These are phyloP conservation scores for Dactylellina parvicollis DNA, from an alignment of 2,329 filamentous ascomycete genomes.

Conservation along the genomic window DNA sequence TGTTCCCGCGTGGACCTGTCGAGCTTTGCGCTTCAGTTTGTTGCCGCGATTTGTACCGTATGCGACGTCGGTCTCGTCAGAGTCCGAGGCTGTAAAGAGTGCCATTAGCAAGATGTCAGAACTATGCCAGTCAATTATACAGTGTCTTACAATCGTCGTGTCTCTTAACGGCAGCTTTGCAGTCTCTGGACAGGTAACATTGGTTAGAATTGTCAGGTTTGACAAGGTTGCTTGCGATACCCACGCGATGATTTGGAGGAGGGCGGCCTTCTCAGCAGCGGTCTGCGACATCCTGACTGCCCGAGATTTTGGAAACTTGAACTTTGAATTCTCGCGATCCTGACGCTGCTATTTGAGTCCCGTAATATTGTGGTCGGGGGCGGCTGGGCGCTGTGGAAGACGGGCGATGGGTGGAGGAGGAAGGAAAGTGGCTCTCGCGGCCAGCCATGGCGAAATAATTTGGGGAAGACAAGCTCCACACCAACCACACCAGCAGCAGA, in stretches of 20 bases:
- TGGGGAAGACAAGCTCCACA: constrained; percentile 18
- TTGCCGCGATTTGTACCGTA: constrained; percentile 78
- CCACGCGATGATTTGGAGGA: constrained; percentile 56
- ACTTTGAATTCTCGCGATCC: background rate
- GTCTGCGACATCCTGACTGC: constrained; percentile 40
- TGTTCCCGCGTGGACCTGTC: constrained; percentile 76
- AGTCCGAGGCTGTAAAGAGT: constrained; percentile 73
- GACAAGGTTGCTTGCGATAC: constrained; percentile 23
- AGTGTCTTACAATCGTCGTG: constrained; percentile 52
- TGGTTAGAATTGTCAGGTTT: constrained; percentile 15
- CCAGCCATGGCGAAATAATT: background rate
- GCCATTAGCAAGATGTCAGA: background rate
- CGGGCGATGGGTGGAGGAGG: constrained; percentile 17
- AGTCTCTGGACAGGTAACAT: constrained; percentile 50
- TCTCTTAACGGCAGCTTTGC: constrained; percentile 57
- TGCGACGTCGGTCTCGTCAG: constrained; percentile 74
- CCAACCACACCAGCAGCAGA: constrained; percentile 15
- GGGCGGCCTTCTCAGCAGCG: constrained; percentile 47
- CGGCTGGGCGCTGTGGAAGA: background rate
- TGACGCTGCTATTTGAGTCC: background rate
- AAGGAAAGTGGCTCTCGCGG: constrained; percentile 1
- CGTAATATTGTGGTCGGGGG: background rate
- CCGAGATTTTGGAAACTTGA: background rate
- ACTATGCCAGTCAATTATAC: background rate
- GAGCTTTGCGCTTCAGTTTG: constrained; percentile 79